Evolutionary conservation across 345 rosid species (phyloP), one percentile per base, ranked within the genome.

Genomic region (Adansonia digitata): DNA sequence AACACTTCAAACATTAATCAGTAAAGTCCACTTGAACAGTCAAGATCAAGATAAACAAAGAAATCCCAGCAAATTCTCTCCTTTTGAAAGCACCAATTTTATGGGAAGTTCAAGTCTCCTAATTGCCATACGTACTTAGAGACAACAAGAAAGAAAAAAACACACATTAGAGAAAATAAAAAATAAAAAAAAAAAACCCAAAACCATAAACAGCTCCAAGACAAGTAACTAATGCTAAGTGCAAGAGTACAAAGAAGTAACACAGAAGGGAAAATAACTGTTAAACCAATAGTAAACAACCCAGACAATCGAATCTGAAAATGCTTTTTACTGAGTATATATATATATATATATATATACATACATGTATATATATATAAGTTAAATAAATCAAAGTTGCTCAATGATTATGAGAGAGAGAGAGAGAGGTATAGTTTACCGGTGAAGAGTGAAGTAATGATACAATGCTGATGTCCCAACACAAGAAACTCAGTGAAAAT

Each of bases 21-120:
- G 14, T 5, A 73, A 61, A 63, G 35, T 71, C 43, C 55, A 64
- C 62, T 69, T 39, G 18, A 78, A 42, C 43, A 69, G 31, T 29
- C 39, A 81, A 42, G 53, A 66, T 22, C 63, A 53, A 35, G 18
- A 56, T 37, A 34, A 29, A 20, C 42, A 53, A 52, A 73, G 70
- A 49, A 68, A 52, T n/a, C 63, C 18, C 62, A 3, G 7, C 29
- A 35, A 72, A 15, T 29, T 67, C 20, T 35, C 71, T 59, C 40
- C 56, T 53, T 67, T 37, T n/a, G n/a, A 26, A 37, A 35, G 72
- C 27, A 56, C 39, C 34, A 71, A 72, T 74, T 22, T 71, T 29
- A 60, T 26, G 13, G 71, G 49, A 75, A 73, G 48, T 43, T 66
- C 75, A 66, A 18, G 29, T 53, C 20, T 48, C 66, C 71, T 71